Conservation (phyloP, 2,329 filamentous ascomycete species). For the Penicillium sp. region DNA sequence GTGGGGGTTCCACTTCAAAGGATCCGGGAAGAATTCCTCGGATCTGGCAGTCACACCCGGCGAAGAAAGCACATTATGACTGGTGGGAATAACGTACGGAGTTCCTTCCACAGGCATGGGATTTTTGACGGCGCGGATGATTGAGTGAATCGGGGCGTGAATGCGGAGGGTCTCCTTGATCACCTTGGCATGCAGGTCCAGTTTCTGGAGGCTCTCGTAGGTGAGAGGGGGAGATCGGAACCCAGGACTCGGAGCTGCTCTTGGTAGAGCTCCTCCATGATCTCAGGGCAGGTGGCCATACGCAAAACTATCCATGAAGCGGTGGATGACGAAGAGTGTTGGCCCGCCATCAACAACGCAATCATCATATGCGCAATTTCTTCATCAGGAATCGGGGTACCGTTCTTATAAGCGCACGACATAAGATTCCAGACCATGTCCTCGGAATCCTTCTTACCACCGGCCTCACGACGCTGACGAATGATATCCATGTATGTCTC, state of each 20-base stretch:
- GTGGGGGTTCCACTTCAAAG: conserved; percentile 80
- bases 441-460: conserved; percentile 49
- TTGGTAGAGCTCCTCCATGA: conserved; percentile 73
- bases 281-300: conserved; percentile 70
- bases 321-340: conserved; percentile 82
- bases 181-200: conserved; percentile 76
- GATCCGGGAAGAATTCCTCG: conserved; percentile 72
- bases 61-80: conserved; percentile 75
- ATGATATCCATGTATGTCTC: conserved; percentile 80
- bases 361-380: conserved; percentile 94
- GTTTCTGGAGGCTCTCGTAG: conserved; percentile 71
- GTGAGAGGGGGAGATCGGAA: conserved; percentile 67
- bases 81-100: conserved; percentile 73
- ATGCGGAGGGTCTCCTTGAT: conserved; percentile 89
- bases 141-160: conserved; percentile 90
- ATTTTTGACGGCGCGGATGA: conserved; percentile 85
- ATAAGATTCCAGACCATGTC: conserved; percentile 93
- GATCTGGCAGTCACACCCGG: conserved; percentile 75
- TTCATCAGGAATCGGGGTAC: conserved; percentile 68
- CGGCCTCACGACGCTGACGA: conserved; percentile 59
- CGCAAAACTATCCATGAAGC: conserved; percentile 80
- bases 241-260: conserved; percentile 75
- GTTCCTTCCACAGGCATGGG: conserved; percentile 80
- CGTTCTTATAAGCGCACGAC: conserved; percentile 79
- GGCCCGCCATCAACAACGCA: conserved; percentile 83